These are phyloP conservation scores for Podospora fimiseda DNA, from an alignment of 495 filamentous ascomycete genomes.

Conservation along the genomic window DNA sequence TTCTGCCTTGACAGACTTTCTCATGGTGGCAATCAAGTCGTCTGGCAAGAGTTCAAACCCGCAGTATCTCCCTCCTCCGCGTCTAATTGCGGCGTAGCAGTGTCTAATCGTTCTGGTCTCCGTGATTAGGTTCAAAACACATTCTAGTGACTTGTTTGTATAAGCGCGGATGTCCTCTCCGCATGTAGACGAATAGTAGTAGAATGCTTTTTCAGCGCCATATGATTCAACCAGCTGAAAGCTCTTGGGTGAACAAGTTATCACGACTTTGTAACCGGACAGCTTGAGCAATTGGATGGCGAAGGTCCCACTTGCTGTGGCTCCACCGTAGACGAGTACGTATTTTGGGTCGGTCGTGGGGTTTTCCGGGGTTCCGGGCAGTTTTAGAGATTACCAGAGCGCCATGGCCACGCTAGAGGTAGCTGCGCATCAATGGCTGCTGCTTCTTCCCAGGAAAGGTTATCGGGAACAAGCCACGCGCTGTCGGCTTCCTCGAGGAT, in stretches of 20 bases:
- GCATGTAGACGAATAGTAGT: not conserved
- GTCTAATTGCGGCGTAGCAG: not conserved
- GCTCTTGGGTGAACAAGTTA: not conserved
- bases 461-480: slow-evolving; percentile 1
- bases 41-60: not conserved
- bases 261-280: slow-evolving; percentile 9
- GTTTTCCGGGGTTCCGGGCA: slow-evolving; percentile 1
- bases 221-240: not conserved
- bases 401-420: not conserved
- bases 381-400: not conserved
- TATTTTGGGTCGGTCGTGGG: not conserved
- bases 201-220: not conserved
- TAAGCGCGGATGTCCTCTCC: not conserved
- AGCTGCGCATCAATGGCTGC: not conserved
- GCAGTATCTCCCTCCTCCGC: not conserved
- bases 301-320: slow-evolving; percentile 37
- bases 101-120: not conserved
- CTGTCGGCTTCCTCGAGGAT: not conserved
- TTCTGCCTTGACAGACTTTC: not conserved
- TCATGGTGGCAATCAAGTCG: not conserved
- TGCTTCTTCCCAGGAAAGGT: not conserved
- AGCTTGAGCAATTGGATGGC: slow-evolving; percentile 40
- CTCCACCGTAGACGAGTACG: slow-evolving; percentile 41
- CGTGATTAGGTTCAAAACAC: not conserved
- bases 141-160: not conserved